These are phyloP conservation scores for Scenedesmus sp. DNA, from an alignment of 163 green algal species.

Conservation along the genomic window DNA sequence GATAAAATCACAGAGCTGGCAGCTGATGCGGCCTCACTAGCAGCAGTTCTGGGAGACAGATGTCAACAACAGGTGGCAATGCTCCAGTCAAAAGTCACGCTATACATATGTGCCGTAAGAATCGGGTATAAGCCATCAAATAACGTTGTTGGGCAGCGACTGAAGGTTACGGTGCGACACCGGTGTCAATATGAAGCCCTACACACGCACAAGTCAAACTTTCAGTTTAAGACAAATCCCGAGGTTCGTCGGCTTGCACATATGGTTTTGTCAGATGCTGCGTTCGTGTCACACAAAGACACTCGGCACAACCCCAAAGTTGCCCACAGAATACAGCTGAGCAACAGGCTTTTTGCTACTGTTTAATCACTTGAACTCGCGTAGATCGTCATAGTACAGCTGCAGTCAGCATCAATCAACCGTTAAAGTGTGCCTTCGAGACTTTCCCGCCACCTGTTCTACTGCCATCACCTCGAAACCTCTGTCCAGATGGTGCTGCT, in stretches of 20 bases:
- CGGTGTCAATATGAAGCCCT: neutral
- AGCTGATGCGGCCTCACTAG: neutral
- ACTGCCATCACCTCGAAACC: neutral
- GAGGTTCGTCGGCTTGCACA: no score
- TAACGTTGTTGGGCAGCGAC: neutral
- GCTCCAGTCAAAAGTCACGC: neutral
- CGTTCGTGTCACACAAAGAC: neutral
- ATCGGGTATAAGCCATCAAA: neutral
- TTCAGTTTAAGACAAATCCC: neutral
- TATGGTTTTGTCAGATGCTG: neutral
- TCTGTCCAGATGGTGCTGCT: conserved; percentile 69
- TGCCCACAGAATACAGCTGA: neutral
- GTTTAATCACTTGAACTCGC: no score
- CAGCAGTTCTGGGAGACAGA: neutral
- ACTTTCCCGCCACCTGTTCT: conserved; percentile 7
- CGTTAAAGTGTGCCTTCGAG: neutral
- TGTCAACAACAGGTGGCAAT: neutral
- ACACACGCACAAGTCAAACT: neutral
- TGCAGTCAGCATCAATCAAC: neutral
- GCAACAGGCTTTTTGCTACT: neutral
- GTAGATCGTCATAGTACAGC: no score
- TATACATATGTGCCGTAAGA: neutral
- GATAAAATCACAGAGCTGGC: neutral
- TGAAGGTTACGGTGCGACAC: neutral
- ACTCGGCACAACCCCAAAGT: neutral